Evolutionary conservation across 2,329 filamentous ascomycete genomes (phyloP).

Genomic region (Sphaerostilbella broomeana): DNA sequence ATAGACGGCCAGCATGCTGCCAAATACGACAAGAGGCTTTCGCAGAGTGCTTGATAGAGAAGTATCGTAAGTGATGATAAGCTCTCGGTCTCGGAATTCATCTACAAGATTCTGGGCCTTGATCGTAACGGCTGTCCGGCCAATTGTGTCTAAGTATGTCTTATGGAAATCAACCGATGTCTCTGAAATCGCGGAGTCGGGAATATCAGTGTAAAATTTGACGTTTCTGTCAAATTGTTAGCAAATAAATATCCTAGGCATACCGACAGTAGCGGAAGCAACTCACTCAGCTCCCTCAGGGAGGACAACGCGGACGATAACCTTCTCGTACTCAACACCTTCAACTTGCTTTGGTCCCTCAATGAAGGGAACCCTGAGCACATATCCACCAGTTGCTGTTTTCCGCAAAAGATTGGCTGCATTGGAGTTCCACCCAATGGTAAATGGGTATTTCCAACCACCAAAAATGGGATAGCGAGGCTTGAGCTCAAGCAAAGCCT

Average conservation of each 20-base stretch:
- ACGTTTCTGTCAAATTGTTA: conserved; percentile 60
- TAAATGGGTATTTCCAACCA: conserved; percentile 97
- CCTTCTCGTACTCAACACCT: conserved; percentile 76
- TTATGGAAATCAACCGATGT: conserved; percentile 59
- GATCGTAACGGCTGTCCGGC: conserved; percentile 74
- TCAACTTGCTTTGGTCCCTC: conserved; percentile 84
- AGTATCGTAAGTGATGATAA: conserved; percentile 86
- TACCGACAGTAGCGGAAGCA: not conserved
- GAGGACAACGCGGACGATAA: conserved; percentile 75
- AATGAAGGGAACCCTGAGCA: conserved; percentile 86
- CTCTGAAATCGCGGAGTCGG: conserved; percentile 53
- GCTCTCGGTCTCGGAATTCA: conserved; percentile 74
- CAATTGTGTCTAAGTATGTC: conserved; percentile 90
- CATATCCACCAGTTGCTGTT: conserved; percentile 60
- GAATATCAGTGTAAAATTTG: conserved; percentile 68
- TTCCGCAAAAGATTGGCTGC: conserved; percentile 69
- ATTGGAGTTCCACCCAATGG: conserved; percentile 90
- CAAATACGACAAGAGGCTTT: conserved; percentile 80
- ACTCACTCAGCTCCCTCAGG: conserved; percentile 83
- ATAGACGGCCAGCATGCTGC: conserved; percentile 68
- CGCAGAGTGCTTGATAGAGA: conserved; percentile 66
- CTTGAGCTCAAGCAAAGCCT: conserved; percentile 82
- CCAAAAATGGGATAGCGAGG: conserved; percentile 95
- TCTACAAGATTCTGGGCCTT: conserved; percentile 84
- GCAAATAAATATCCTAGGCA: conserved; percentile 4